These are phyloP conservation scores for Sporisorium iseilematis-ciliati DNA, from an alignment of 1,284 basidiomycete genomes.

Conservation along the genomic window DNA sequence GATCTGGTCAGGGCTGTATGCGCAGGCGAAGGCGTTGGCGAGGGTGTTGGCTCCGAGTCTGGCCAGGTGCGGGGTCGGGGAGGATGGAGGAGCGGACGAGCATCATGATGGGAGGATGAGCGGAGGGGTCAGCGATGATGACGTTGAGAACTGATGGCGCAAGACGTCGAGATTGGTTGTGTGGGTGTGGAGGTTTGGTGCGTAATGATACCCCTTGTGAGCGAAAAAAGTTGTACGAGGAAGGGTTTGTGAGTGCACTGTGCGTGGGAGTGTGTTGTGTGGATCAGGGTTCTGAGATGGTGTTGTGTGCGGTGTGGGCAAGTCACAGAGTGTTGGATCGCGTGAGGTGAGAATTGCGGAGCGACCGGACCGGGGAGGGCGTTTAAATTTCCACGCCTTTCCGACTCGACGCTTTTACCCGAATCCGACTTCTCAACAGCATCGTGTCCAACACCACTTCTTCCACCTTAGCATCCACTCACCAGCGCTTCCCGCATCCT, in stretches of 20 bases:
- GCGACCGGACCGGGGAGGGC: constrained; percentile 11
- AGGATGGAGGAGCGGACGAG: constrained; percentile 23
- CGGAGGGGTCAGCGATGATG: constrained; percentile 31
- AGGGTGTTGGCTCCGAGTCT: constrained; percentile 41
- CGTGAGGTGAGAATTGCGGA: constrained; percentile 3
- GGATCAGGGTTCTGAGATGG: not conserved
- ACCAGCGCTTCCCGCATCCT: not conserved
- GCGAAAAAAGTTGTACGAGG: too few relatives aligned
- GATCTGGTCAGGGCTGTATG: constrained; percentile 39
- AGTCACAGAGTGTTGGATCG: not conserved
- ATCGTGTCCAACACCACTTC: not conserved
- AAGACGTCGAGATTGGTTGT: too few relatives aligned
- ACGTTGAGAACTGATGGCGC: constrained; percentile 14
- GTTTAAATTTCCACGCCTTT: not conserved
- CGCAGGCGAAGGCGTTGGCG: constrained; percentile 42
- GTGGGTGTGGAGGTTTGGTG: not conserved
- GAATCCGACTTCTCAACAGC: not conserved
- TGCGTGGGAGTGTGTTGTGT: not conserved
- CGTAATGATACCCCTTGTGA: constrained; percentile 21
- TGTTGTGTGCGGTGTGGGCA: not conserved
- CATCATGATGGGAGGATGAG: constrained; percentile 18
- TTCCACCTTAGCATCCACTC: not conserved
- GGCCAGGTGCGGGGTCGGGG: constrained; percentile 31
- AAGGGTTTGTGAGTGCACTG: too few relatives aligned
- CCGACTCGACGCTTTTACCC: not conserved